These are phyloP conservation scores for Cicer chorassanicum DNA, from an alignment of 306 rosid species.

Conservation along the genomic window DNA sequence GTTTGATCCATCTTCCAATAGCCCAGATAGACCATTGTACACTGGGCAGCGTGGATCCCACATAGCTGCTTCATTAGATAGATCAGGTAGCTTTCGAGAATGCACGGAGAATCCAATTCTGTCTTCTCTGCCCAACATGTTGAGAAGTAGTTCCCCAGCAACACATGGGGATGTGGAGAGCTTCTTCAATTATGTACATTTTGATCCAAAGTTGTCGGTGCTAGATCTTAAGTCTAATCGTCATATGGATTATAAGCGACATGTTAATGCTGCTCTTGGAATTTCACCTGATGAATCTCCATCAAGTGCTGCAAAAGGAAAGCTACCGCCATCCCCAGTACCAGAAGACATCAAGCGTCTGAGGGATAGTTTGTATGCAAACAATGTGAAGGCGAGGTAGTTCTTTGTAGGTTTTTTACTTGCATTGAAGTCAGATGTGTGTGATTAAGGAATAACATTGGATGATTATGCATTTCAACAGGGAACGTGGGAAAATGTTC, in stretches of 20 bases:
- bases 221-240: constrained; percentile 79
- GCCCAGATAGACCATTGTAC: constrained; percentile 88
- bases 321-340: constrained; percentile 62
- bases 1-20: constrained; percentile 84
- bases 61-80: constrained; percentile 79
- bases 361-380: constrained; percentile 57
- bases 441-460: constrained; percentile 47
- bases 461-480: constrained; percentile 49
- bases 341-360: constrained; percentile 83
- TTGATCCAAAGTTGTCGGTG: constrained; percentile 73
- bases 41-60: constrained; percentile 97
- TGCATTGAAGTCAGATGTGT: constrained; percentile 41
- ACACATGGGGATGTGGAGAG: constrained; percentile 70
- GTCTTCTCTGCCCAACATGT: constrained; percentile 88
- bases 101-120: constrained; percentile 78
- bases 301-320: constrained; percentile 79
- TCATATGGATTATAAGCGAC: constrained; percentile 72
- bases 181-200: constrained; percentile 68
- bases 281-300: constrained; percentile 87
- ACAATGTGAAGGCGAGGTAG: constrained; percentile 84
- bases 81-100: constrained; percentile 91
- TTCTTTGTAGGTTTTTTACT: constrained; percentile 52
- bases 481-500: constrained; percentile 81
- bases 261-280: constrained; percentile 67
- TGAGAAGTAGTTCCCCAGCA: constrained; percentile 72